Conservation (phyloP, 129 eudicot genomes). For the Gnaphalium uliginosum region DNA sequence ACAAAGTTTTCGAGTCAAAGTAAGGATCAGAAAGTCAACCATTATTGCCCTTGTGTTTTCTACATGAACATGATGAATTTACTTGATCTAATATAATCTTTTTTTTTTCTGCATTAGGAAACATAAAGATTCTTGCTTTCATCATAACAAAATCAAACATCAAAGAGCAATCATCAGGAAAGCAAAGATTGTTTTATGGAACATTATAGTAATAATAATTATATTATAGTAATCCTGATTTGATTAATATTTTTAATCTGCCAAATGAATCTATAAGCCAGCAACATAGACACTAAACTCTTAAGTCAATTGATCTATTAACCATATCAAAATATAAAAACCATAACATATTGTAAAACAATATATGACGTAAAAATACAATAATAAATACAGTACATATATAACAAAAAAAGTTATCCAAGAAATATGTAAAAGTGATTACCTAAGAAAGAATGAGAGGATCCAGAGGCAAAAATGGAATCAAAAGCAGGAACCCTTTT, state of each 20-base stretch:
- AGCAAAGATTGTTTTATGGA: background rate
- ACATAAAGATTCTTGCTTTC: constrained; percentile 15
- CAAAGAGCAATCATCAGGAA: background rate
- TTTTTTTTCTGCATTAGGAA: background rate
- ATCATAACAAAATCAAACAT: constrained; percentile 14
- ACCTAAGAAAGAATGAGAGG: constrained; percentile 64
- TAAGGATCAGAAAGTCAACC: constrained; percentile 35
- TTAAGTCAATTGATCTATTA: too few species aligned
- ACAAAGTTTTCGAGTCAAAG: background rate
- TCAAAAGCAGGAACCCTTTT: constrained; percentile 40
- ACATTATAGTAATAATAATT: background rate
- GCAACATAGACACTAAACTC: background rate
- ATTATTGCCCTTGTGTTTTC: constrained; percentile 13
- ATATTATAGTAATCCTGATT: background rate
- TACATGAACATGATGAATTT: constrained; percentile 7
- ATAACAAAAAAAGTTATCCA: background rate
- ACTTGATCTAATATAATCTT: background rate
- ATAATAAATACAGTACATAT: background rate
- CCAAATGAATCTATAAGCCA: background rate
- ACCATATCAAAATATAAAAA: background rate
- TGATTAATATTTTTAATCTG: background rate
- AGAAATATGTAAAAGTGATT: constrained; percentile 6
- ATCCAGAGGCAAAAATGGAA: constrained; percentile 54
- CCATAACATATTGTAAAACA: constrained; percentile 6
- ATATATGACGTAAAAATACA: constrained; percentile 16